These are phyloP conservation scores for Aristolochia californica DNA, from an alignment of 164 flowering plant genomes.

Conservation along the genomic window DNA sequence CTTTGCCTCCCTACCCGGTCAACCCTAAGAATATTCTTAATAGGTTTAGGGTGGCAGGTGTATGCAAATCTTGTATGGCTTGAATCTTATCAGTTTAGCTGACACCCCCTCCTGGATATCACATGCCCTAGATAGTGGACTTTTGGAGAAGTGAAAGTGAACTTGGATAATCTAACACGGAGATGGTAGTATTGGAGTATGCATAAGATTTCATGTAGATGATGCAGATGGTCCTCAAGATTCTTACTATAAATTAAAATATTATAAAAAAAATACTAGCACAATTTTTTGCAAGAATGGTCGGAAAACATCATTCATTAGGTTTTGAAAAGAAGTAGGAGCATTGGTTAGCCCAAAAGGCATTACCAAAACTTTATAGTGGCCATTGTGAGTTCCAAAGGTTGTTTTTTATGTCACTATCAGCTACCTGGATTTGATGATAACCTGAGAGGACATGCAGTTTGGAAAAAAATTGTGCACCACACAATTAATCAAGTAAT, in stretches of 20 bases:
- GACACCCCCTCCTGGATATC: not conserved
- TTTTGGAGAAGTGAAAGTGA: not conserved
- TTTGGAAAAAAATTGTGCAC: not conserved
- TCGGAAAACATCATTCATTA: constrained; percentile 1
- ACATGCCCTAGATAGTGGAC: not conserved
- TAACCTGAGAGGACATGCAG: not conserved
- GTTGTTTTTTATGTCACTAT: not conserved
- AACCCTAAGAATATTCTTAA: too few relatives aligned
- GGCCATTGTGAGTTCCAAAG: not conserved
- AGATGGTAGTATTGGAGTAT: not conserved
- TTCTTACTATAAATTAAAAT: not conserved
- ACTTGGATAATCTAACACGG: not conserved
- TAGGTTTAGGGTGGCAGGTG: too few relatives aligned
- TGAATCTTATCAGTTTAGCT: too few relatives aligned
- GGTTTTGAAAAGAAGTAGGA: not conserved
- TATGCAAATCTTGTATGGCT: too few relatives aligned
- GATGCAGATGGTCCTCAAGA: not conserved
- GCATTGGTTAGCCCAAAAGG: constrained; percentile 1
- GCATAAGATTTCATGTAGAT: not conserved
- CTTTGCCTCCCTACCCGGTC: too few relatives aligned
- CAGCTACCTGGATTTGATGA: not conserved
- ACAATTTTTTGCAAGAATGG: not conserved
- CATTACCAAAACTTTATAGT: constrained; percentile 1
- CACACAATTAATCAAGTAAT: not conserved
- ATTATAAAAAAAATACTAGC: constrained; percentile 4